Base-by-base conservation (phyloP, 768 basidiomycete genomes). In the Tulasnella sp. region DNA sequence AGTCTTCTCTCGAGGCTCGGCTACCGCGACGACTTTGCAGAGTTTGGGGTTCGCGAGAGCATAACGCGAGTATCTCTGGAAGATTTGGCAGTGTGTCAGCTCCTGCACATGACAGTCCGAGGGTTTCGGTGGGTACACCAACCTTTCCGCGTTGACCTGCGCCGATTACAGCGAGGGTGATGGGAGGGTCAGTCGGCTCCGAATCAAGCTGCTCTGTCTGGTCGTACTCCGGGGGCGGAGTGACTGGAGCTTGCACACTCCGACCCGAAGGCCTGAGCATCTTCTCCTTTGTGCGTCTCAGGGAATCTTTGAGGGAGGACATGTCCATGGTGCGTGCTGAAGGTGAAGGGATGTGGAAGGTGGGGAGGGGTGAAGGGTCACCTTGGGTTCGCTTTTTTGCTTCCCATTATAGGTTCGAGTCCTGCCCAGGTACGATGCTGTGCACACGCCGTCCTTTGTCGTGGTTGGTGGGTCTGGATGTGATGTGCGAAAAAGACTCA, bases 71-170 rank as follows among this genome's bases (percentile, higher is more conserved):
- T 95, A 96, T 29, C 81, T 83, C 91, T 94, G 78, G 9, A 67
- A 11, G 70, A 17, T 71, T 17, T 31, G 7, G 49, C 31, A 8
- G 11, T 42, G 36, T 45, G 39, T 54, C 38, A 36, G 17, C 7
- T 9, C 29, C 45, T 52, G 36, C 45, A 52, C 40, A 39, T 8
- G 22, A 49, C 22, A 22, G 19, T 22, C 19, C 45, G 25, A 71
- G 19, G 70, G 77, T 25, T 52, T 3, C 9, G 36, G 52, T n/a
- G 36, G n/a, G 34, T 19, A 22, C 7, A 78, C 83, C 42, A 78
- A 93, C 93, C 84, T 86, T 86, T 72, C 94, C 94, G 75, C 94
- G 89, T 81, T 92, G 90, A 7, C 94, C 94, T 79, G 93, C 93
- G 25, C 94, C 94, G 39, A 96, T 82, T 77, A 96, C 84, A 17